Conservation (phyloP, 2,329 filamentous ascomycete genomes). For the Colletotrichum aenigma region DNA sequence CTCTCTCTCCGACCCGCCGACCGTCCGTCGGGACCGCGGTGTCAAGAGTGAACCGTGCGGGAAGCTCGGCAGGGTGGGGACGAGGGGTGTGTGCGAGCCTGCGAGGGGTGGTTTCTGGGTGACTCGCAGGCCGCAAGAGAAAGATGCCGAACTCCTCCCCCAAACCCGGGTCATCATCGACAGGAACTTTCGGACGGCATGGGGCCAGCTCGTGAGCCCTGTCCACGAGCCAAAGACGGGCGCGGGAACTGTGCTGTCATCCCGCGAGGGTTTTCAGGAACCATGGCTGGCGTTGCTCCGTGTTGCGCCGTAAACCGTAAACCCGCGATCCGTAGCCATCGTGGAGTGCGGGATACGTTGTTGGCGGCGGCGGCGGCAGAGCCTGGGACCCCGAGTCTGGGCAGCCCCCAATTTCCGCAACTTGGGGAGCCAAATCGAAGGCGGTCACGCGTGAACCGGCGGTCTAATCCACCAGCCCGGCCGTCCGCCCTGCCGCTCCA, state of each 20-base stretch:
- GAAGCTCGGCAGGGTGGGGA: background rate
- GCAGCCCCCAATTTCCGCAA: slow-evolving; percentile 10
- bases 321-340: background rate
- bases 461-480: slow-evolving; percentile 8
- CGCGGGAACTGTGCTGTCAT: background rate
- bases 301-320: background rate
- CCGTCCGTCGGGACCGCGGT: slow-evolving; percentile 5
- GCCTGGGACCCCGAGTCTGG: background rate
- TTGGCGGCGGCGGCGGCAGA: background rate
- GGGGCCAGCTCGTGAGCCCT: slow-evolving; percentile 3
- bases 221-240: slow-evolving; percentile 3
- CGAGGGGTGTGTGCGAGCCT: background rate
- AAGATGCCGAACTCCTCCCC: slow-evolving; percentile 4
- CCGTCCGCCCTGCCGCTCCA: background rate
- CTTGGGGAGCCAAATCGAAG: background rate
- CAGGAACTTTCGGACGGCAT: slow-evolving; percentile 3
- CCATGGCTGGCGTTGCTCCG: background rate
- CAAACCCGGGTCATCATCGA: background rate
- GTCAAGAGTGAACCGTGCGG: slow-evolving; percentile 4
- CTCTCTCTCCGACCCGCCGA: background rate
- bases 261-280: background rate
- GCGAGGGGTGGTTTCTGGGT: background rate
- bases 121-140: background rate
- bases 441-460: slow-evolving; percentile 11
- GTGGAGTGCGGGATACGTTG: background rate